These are phyloP conservation scores for Xylaria sp. DNA, from an alignment of 2,329 filamentous ascomycete species.

Conservation along the genomic window DNA sequence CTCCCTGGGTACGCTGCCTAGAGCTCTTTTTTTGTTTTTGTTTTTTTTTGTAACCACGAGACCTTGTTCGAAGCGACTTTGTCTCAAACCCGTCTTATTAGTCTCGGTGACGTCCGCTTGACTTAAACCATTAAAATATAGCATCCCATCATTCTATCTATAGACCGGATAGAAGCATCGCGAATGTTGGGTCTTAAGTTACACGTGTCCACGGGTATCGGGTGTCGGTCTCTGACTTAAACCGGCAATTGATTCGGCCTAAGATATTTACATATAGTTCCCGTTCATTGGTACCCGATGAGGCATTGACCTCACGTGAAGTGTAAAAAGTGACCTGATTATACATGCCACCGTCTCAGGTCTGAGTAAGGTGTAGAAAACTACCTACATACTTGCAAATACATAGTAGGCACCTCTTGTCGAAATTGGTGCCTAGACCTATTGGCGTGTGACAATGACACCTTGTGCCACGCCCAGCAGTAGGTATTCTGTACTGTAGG, in stretches of 20 bases:
- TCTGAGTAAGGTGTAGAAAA: neutral
- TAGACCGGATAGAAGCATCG: neutral
- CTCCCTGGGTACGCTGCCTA: no score
- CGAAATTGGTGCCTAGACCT: neutral
- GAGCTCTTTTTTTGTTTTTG: no score
- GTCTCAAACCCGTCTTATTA: neutral
- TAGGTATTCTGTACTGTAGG: neutral
- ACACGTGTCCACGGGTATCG: neutral
- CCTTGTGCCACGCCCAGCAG: neutral
- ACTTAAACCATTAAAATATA: neutral
- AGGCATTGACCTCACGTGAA: neutral
- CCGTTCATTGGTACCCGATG: no score
- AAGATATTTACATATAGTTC: neutral
- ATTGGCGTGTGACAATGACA: neutral
- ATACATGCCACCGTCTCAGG: neutral
- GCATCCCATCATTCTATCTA: neutral
- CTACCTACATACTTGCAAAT: neutral
- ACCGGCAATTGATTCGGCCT: neutral
- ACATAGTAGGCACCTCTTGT: neutral
- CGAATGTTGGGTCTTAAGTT: neutral
- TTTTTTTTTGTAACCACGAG: neutral
- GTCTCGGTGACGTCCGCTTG: neutral
- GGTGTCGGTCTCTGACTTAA: neutral
- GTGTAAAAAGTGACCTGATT: neutral
- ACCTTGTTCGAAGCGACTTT: neutral